Conservation (phyloP, 257 asterid species). For the Henckelia pumila region DNA sequence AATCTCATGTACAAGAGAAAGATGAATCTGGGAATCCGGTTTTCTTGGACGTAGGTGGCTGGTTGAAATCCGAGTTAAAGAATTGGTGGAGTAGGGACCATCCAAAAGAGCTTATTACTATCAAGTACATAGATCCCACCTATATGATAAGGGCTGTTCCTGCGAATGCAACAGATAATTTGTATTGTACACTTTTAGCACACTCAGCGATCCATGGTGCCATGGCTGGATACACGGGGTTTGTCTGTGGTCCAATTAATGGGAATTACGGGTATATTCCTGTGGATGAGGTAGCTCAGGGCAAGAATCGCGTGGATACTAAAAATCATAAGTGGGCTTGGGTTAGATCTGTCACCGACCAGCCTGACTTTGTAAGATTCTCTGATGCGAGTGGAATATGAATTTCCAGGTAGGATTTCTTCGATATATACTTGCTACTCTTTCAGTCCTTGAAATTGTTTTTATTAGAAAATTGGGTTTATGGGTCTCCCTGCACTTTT, state of each 20-base stretch:
- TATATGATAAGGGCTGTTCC: constrained; percentile 77
- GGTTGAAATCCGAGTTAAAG: constrained; percentile 76
- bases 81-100: constrained; percentile 79
- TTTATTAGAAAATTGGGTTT: no score
- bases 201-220: constrained; percentile 82
- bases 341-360: constrained; percentile 78
- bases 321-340: constrained; percentile 88
- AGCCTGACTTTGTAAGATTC: constrained; percentile 56
- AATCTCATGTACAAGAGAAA: constrained; percentile 40
- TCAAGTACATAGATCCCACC: constrained; percentile 76
- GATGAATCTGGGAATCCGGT: constrained; percentile 81
- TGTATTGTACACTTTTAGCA: constrained; percentile 68
- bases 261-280: constrained; percentile 78
- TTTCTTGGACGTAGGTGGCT: constrained; percentile 68
- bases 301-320: constrained; percentile 54
- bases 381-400: background rate
- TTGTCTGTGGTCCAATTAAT: constrained; percentile 64
- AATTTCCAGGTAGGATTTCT: background rate
- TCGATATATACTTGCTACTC: background rate
- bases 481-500: no score
- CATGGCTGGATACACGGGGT: constrained; percentile 87
- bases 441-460: background rate
- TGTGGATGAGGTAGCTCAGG: constrained; percentile 62
- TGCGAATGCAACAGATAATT: constrained; percentile 68
- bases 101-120: constrained; percentile 52